These are phyloP conservation scores for Erodium maritimum DNA, from an alignment of 345 rosid species.

Conservation along the genomic window DNA sequence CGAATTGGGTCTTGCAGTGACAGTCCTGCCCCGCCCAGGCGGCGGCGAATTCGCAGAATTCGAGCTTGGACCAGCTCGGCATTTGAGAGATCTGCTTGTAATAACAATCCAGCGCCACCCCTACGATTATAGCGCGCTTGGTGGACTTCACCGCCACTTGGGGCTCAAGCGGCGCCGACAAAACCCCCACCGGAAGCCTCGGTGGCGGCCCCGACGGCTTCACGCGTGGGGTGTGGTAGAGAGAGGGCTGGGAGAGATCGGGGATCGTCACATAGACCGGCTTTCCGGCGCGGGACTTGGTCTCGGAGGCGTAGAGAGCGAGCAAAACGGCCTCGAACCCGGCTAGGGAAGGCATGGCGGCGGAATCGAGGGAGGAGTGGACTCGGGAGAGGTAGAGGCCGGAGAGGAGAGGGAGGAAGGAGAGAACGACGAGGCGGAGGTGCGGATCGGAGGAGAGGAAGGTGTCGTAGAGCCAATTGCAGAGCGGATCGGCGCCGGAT, in stretches of 20 bases:
- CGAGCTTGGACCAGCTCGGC: conserved; percentile 85
- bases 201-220: conserved; percentile 22
- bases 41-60: conserved; percentile 50
- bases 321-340: conserved; percentile 95
- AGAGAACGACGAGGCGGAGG: conserved; percentile 77
- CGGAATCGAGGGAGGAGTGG: conserved; percentile 52
- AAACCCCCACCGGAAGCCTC: conserved; percentile 35
- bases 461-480: conserved; percentile 96
- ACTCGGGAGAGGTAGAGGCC: conserved; percentile 67
- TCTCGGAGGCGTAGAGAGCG: conserved; percentile 71
- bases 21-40: conserved; percentile 91
- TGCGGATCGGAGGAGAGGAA: conserved; percentile 69
- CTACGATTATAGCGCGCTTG: conserved; percentile 56
- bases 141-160: conserved; percentile 76
- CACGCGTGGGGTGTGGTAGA: conserved; percentile 67
- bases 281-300: conserved; percentile 70
- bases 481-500: conserved; percentile 76
- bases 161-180: conserved; percentile 62
- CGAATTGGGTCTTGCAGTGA: conserved; percentile 41
- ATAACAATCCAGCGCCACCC: conserved; percentile 60
- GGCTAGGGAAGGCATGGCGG: conserved; percentile 46
- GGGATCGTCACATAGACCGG: conserved; percentile 60
- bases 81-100: conserved; percentile 73
- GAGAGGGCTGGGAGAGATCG: conserved; percentile 84
- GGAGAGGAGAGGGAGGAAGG: conserved; percentile 63